Conservation (phyloP, 2,329 filamentous ascomycete genomes). For the Grosmannia huntii region DNA sequence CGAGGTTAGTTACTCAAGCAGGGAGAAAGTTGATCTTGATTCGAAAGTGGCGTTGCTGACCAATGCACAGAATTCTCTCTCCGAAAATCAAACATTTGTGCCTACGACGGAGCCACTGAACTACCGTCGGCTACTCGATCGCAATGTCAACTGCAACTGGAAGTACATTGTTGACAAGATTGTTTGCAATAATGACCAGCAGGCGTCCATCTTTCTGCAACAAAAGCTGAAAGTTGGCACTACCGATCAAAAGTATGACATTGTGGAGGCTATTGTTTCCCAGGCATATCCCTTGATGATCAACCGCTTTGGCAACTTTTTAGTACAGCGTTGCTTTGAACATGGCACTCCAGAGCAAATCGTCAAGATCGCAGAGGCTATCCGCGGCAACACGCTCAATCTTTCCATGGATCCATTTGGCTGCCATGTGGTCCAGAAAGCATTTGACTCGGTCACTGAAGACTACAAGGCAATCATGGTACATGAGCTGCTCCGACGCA, state of each 20-base stretch:
- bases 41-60: background rate
- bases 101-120: constrained; percentile 86
- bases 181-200: constrained; percentile 97
- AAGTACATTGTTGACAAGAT: constrained; percentile 99
- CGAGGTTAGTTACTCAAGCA: constrained; percentile 28
- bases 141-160: constrained; percentile 96
- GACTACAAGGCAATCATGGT: constrained; percentile 98
- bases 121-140: constrained; percentile 87
- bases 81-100: constrained; percentile 63
- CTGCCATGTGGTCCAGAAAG: constrained; percentile 96
- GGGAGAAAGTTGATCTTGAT: background rate
- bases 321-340: constrained; percentile 97
- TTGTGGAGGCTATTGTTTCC: constrained; percentile 88
- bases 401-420: constrained; percentile 98
- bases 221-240: constrained; percentile 98
- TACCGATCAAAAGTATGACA: constrained; percentile 89
- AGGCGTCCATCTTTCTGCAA: constrained; percentile 96
- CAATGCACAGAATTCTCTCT: constrained; percentile 26
- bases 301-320: constrained; percentile 96
- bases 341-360: constrained; percentile 93
- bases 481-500: constrained; percentile 87
- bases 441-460: constrained; percentile 93
- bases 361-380: constrained; percentile 84
- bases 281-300: constrained; percentile 95
- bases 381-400: constrained; percentile 84